These are phyloP conservation scores for Aureobasidium sp. DNA, from an alignment of 2,329 filamentous ascomycete species.

Conservation along the genomic window DNA sequence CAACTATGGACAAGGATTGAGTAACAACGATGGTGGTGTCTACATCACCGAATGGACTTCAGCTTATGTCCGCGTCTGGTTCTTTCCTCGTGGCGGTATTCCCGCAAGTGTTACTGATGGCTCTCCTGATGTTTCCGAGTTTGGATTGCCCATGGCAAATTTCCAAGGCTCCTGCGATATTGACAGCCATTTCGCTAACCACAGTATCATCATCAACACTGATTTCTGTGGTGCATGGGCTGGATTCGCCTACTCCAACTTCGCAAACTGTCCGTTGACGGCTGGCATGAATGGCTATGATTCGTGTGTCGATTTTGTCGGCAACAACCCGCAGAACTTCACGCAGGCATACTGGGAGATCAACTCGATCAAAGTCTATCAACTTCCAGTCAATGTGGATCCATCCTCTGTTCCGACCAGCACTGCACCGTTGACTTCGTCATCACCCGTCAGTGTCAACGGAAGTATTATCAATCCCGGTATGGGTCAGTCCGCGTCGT, in stretches of 20 bases:
- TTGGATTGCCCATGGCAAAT: constrained; percentile 57
- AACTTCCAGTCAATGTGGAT: constrained; percentile 24
- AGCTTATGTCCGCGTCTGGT: constrained; percentile 30
- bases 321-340: constrained; percentile 27
- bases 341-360: constrained; percentile 36
- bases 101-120: constrained; percentile 37
- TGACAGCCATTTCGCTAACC: constrained; percentile 31
- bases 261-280: constrained; percentile 25
- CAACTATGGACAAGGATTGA: constrained; percentile 29
- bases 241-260: constrained; percentile 27
- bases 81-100: constrained; percentile 28
- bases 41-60: constrained; percentile 33
- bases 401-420: constrained; percentile 5
- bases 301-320: constrained; percentile 30
- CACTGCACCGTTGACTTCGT: constrained; percentile 11
- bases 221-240: constrained; percentile 36
- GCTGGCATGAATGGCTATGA: constrained; percentile 18
- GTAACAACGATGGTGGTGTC: constrained; percentile 28
- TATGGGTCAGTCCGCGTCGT: constrained; percentile 24
- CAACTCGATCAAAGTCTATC: constrained; percentile 35
- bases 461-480: constrained; percentile 22
- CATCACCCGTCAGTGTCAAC: constrained; percentile 8
- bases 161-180: constrained; percentile 44
- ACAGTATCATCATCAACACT: constrained; percentile 35
- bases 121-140: constrained; percentile 53